Evolutionary conservation across 2,329 filamentous ascomycete genomes (phyloP).

Genomic region (Fonsecaea erecta): DNA sequence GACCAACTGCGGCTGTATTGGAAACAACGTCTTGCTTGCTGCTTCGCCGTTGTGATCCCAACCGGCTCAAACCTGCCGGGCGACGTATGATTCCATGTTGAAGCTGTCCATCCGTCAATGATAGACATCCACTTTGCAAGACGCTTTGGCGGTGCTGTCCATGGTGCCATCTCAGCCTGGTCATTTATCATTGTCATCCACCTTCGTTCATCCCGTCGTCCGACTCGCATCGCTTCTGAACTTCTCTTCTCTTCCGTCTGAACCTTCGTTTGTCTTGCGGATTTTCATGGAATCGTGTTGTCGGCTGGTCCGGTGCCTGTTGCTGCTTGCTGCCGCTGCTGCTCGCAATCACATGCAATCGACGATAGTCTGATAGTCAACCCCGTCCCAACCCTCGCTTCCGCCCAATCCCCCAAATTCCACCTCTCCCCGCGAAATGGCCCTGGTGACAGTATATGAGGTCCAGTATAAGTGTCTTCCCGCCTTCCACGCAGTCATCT

Average conservation of each 20-base stretch:
- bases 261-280: neutral
- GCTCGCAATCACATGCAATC: neutral
- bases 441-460: neutral
- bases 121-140: neutral
- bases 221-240: neutral
- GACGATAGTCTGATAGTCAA: neutral
- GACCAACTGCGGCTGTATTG: neutral
- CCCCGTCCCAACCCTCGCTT: too few species aligned
- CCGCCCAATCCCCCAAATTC: neutral
- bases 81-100: neutral
- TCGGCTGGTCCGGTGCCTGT: neutral
- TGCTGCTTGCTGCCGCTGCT: neutral
- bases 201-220: too few species aligned
- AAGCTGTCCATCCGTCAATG: neutral
- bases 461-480: conserved; percentile 1
- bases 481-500: conserved; percentile 2
- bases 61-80: neutral
- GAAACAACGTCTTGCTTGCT: neutral
- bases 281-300: neutral
- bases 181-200: neutral
- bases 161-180: neutral
- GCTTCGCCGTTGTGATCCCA: neutral
- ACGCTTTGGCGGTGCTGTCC: neutral
- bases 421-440: neutral
- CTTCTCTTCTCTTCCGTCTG: neutral